Conservation (phyloP, 352 stramenopile genomes). For the Pythium pyrilobum region DNA sequence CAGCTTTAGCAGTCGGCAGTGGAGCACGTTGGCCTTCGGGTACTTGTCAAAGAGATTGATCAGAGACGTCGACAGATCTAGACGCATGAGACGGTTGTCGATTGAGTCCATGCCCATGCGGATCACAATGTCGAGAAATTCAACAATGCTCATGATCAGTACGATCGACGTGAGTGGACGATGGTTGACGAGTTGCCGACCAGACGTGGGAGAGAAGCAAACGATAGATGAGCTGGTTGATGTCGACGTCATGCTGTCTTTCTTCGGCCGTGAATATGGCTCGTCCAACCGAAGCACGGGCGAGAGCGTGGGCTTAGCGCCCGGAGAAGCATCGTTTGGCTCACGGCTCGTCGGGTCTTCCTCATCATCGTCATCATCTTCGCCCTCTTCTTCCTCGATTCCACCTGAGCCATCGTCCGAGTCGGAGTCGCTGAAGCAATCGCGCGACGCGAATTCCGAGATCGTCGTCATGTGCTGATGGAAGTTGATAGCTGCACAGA, state of each 20-base stretch:
- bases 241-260: constrained; percentile 17
- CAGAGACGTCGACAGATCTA: constrained; percentile 53
- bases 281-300: not conserved
- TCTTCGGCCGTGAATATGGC: constrained; percentile 11
- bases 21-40: constrained; percentile 63
- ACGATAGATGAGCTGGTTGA: not conserved
- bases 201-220: constrained; percentile 37
- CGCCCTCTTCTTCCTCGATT: constrained; percentile 24
- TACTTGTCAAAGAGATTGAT: constrained; percentile 73
- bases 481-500: constrained; percentile 73
- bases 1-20: constrained; percentile 63
- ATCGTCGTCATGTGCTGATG: constrained; percentile 74
- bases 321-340: not conserved
- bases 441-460: constrained; percentile 57
- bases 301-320: not conserved
- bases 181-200: constrained; percentile 55
- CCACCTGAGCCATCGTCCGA: constrained; percentile 52
- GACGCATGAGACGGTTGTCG: constrained; percentile 42
- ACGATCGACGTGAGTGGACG: constrained; percentile 54
- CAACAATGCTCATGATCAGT: constrained; percentile 59
- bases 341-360: constrained; percentile 8
- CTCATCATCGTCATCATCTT: constrained; percentile 18
- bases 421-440: constrained; percentile 75
- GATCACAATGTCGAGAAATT: constrained; percentile 57
- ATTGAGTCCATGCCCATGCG: constrained; percentile 57